Conservation (phyloP, 176 grass and related monocot genomes). For the Aechmea fasciata region DNA sequence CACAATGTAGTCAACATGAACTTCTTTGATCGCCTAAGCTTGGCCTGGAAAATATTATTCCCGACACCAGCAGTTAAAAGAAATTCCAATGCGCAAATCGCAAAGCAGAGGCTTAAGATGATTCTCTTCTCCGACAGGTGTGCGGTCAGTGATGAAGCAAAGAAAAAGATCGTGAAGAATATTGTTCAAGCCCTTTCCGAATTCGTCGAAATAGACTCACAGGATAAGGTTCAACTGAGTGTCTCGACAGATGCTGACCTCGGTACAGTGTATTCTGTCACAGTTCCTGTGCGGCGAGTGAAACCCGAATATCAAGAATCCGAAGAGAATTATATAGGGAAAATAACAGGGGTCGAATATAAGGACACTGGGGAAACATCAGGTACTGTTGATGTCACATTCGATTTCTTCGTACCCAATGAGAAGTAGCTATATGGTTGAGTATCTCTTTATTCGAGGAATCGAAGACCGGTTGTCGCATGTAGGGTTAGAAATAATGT, state of each 20-base stretch:
- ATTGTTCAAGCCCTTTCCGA: constrained; percentile 60
- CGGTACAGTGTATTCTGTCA: constrained; percentile 78
- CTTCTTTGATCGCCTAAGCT: constrained; percentile 63
- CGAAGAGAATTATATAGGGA: constrained; percentile 76
- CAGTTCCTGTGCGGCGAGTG: constrained; percentile 66
- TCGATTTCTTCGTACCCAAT: constrained; percentile 70
- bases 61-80: constrained; percentile 39
- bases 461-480: not conserved
- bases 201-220: constrained; percentile 87
- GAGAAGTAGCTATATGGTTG: constrained; percentile 36
- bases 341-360: constrained; percentile 67
- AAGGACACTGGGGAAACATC: constrained; percentile 77
- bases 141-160: constrained; percentile 82
- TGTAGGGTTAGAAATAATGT: not conserved
- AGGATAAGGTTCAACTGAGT: constrained; percentile 85
- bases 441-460: not conserved
- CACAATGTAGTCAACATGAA: constrained; percentile 53
- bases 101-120: constrained; percentile 96
- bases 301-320: constrained; percentile 87
- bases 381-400: constrained; percentile 74
- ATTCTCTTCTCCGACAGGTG: constrained; percentile 91
- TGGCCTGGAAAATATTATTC: constrained; percentile 85
- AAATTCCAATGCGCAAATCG: constrained; percentile 80
- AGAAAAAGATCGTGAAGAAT: constrained; percentile 83
- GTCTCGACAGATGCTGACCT: constrained; percentile 74